Conservation (phyloP, 2,329 filamentous ascomycete genomes). For the Pleurostoma richardsiae region DNA sequence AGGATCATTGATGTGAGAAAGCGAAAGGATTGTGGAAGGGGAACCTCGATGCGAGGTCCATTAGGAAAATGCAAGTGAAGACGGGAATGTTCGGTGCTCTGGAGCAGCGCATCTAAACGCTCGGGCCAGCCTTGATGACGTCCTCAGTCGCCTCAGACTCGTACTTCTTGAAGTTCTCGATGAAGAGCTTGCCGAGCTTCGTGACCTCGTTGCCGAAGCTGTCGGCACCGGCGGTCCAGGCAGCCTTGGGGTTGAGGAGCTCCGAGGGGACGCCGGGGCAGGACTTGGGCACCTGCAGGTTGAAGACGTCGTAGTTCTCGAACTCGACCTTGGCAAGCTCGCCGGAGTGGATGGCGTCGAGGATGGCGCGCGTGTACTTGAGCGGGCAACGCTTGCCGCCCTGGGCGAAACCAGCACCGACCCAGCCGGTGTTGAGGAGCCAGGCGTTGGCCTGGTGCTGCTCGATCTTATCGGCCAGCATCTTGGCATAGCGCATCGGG, state of each 20-base stretch:
- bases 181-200: constrained; percentile 86
- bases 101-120: constrained; percentile 17
- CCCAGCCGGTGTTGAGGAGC: constrained; percentile 98
- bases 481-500: constrained; percentile 98
- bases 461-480: constrained; percentile 98
- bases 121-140: constrained; percentile 63
- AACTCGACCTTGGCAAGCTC: constrained; percentile 91
- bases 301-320: constrained; percentile 95
- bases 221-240: constrained; percentile 78
- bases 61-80: not conserved
- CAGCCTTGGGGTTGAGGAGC: constrained; percentile 89
- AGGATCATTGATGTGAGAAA: too few species aligned
- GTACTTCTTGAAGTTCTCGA: constrained; percentile 98
- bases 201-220: constrained; percentile 83
- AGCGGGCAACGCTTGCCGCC: constrained; percentile 95
- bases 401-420: constrained; percentile 83
- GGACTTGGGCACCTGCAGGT: constrained; percentile 88
- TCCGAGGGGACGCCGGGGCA: constrained; percentile 87
- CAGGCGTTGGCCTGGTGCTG: constrained; percentile 93
- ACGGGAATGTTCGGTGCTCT: not conserved
- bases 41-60: too few species aligned
- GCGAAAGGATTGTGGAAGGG: too few species aligned
- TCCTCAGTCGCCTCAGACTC: constrained; percentile 75
- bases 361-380: constrained; percentile 97
- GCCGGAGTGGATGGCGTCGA: constrained; percentile 96